Base-by-base conservation (phyloP, 768 basidiomycete genomes). In the Boletus vermiculosoides region DNA sequence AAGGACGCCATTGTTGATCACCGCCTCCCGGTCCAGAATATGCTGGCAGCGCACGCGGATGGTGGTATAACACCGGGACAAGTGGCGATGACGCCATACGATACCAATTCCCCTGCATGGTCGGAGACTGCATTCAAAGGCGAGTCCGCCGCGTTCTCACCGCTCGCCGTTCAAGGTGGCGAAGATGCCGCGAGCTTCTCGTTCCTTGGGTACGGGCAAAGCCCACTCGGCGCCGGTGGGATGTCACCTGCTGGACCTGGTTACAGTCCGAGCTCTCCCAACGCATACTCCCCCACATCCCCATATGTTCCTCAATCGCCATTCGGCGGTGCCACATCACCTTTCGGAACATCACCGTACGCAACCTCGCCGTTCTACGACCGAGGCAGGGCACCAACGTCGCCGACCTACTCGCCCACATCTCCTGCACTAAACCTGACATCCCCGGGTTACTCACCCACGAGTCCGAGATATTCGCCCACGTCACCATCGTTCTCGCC, bases 1-100 rank as follows among this genome's bases (percentile, higher is more conserved):
- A 97, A 97, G 79, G 96, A 98, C 57, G 95, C 97, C 40, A 94
- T 98, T 53, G 90, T 98, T 49, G 97, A 99, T 71, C 94, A 96
- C 67, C 90, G 94, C 25, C 78, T 97, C 18, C 93, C 93, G 0
- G 88, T 91, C 4, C 90, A 91, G 63, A 85, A 82, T 9, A 85
- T 90, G 81, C 77, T 94, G 48, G 82, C 86, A 8, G 84, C 87
- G 4, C 89, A 87, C 54, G 81, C 83, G 3, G 93, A 94, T 48
- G 91, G 90, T 28, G 92, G 88, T 22, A 94, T 94, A 85, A 94
- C 92, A 0, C 92, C 92, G 3, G 91, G 90, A 23, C 89, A 91
- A 66, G 91, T 92, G 9, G 92, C 89, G 10, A 93, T 94, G 90
- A 99, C 97, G 1, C 97, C 97, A 5, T 98, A 98, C 71, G 94